These are phyloP conservation scores for Gastrolobium villosum DNA, from an alignment of 306 rosid genomes.

Conservation along the genomic window DNA sequence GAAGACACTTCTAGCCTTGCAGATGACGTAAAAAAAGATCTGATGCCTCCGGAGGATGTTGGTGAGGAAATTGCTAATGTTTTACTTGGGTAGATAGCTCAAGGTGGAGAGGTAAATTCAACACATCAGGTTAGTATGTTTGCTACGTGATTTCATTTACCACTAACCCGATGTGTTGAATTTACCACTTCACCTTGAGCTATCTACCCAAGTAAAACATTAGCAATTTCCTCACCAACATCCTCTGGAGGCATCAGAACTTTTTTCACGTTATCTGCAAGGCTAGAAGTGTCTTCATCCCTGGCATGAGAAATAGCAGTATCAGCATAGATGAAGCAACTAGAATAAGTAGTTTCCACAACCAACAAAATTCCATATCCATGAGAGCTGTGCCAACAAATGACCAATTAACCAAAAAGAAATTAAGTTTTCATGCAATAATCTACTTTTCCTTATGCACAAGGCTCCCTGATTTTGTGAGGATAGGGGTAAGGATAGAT, in stretches of 20 bases:
- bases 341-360: constrained; percentile 73
- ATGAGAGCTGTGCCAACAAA: constrained; percentile 65
- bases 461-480: too few relatives aligned
- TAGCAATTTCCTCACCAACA: constrained; percentile 70
- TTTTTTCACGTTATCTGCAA: constrained; percentile 68
- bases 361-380: constrained; percentile 82
- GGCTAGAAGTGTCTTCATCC: constrained; percentile 58
- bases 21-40: constrained; percentile 66
- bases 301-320: constrained; percentile 65
- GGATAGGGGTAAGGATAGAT: too few relatives aligned
- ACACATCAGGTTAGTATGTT: constrained; percentile 99
- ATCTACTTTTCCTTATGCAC: too few relatives aligned
- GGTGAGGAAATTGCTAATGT: constrained; percentile 71
- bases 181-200: constrained; percentile 87
- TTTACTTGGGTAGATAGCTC: constrained; percentile 82
- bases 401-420: not conserved
- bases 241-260: constrained; percentile 75
- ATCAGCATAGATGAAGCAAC: constrained; percentile 74
- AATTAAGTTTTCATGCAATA: too few relatives aligned
- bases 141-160: too few relatives aligned
- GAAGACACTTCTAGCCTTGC: constrained; percentile 65
- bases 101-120: constrained; percentile 91
- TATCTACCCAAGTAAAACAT: constrained; percentile 78
- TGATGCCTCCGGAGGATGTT: constrained; percentile 72
- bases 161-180: constrained; percentile 94